These are phyloP conservation scores for Fusarium hostae DNA, from an alignment of 2,329 filamentous ascomycete genomes.

Conservation along the genomic window DNA sequence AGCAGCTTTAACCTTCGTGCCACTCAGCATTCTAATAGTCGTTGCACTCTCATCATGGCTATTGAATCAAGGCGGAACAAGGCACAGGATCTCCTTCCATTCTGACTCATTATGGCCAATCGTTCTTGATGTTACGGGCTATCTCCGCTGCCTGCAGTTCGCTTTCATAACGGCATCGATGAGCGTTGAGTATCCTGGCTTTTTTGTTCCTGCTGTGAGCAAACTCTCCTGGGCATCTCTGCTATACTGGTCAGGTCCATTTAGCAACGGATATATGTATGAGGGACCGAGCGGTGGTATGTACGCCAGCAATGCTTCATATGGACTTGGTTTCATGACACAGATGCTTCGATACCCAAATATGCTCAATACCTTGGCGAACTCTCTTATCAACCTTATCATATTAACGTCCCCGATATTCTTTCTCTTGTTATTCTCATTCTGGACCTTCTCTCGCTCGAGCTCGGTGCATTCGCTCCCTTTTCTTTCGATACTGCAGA, in stretches of 20 bases:
- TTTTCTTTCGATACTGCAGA: background rate
- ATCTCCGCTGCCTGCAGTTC: background rate
- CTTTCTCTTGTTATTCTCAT: background rate
- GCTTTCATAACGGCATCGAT: background rate
- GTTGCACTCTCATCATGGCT: background rate
- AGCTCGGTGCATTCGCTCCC: background rate
- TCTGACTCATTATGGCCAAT: background rate
- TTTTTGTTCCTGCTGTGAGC: background rate
- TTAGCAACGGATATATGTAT: background rate
- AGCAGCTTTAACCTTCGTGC: background rate
- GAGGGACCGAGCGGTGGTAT: background rate
- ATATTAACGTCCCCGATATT: background rate
- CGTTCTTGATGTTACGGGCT: background rate
- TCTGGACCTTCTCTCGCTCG: background rate
- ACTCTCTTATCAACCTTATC: background rate
- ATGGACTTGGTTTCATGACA: background rate
- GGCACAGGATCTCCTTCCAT: no score
- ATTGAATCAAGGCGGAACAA: no score
- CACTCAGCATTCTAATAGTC: background rate
- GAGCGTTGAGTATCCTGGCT: background rate
- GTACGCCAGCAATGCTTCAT: conserved; percentile 3
- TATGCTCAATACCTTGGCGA: background rate
- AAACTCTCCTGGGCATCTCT: background rate
- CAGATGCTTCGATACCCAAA: background rate
- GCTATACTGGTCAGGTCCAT: background rate